Conservation (phyloP, 352 stramenopile genomes). For the Globisporangium megalacanthum region DNA sequence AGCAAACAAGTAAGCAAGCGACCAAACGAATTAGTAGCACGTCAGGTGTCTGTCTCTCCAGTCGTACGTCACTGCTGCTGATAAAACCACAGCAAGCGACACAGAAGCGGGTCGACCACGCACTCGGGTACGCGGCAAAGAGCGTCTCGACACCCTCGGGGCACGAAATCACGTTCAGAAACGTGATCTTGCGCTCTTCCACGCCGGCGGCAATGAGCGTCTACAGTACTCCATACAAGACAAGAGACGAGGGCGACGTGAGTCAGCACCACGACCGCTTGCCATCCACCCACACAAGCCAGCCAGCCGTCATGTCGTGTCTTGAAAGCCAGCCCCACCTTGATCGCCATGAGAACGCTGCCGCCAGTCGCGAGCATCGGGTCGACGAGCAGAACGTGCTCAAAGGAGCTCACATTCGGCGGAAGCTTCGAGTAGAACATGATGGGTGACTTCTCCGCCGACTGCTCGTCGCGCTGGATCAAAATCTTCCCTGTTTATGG, state of each 20-base stretch:
- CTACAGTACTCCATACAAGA: constrained; percentile 16
- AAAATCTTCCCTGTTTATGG: constrained; percentile 89
- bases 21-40: not conserved
- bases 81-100: not conserved
- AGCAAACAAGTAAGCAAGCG: not conserved
- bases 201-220: constrained; percentile 84
- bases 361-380: constrained; percentile 94
- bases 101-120: constrained; percentile 39
- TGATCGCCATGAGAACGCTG: constrained; percentile 88
- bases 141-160: constrained; percentile 86
- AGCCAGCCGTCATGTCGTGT: not conserved
- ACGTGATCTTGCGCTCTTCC: constrained; percentile 88
- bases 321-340: constrained; percentile 29
- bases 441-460: constrained; percentile 74
- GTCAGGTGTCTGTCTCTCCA: not conserved
- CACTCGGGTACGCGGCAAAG: constrained; percentile 58
- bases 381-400: constrained; percentile 94
- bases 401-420: constrained; percentile 60
- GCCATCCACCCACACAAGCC: not conserved
- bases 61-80: not conserved
- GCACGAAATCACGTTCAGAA: constrained; percentile 94
- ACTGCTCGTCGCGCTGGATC: constrained; percentile 95
- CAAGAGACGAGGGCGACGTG: not conserved
- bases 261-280: not conserved
- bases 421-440: constrained; percentile 96